A percentile compares a stretch with the other conserved stretches of the same genome.
Conservation (phyloP, 768 basidiomycete species). For the Serpula lacrymans region DNA sequence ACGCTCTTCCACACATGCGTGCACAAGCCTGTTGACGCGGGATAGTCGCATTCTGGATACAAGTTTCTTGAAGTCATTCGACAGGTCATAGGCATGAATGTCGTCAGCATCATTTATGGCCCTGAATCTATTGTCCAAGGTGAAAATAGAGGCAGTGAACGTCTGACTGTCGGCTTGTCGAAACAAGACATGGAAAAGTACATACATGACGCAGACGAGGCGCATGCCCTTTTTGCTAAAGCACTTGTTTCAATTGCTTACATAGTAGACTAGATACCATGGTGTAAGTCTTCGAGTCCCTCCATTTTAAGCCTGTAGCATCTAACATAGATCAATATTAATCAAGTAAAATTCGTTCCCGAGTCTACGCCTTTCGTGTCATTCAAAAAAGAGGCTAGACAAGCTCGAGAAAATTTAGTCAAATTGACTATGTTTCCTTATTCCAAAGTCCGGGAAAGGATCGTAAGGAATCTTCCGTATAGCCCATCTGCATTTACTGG, state of each 20-base stretch:
- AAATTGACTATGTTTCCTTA: background rate
- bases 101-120: background rate
- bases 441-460: background rate
- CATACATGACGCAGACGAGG: background rate
- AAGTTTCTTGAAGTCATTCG: background rate
- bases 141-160: too few species aligned
- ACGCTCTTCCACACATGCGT: too few species aligned
- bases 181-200: background rate
- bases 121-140: background rate
- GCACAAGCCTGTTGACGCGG: too few species aligned
- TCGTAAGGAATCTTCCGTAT: too few species aligned
- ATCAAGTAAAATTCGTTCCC: background rate
- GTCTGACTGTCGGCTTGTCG: background rate
- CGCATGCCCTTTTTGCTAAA: background rate
- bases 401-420: background rate
- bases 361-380: background rate
- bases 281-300: background rate
- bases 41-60: too few species aligned
- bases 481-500: too few species aligned
- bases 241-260: background rate
- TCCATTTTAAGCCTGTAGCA: too few species aligned
- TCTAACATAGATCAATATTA: too few species aligned
- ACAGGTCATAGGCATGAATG: background rate
- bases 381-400: background rate
- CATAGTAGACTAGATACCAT: slow-evolving; percentile 3